Evolutionary conservation across 176 grass and related monocot species (phyloP), one percentile per base, ranked within the genome.

Genomic region (Triticum timopheevii): DNA sequence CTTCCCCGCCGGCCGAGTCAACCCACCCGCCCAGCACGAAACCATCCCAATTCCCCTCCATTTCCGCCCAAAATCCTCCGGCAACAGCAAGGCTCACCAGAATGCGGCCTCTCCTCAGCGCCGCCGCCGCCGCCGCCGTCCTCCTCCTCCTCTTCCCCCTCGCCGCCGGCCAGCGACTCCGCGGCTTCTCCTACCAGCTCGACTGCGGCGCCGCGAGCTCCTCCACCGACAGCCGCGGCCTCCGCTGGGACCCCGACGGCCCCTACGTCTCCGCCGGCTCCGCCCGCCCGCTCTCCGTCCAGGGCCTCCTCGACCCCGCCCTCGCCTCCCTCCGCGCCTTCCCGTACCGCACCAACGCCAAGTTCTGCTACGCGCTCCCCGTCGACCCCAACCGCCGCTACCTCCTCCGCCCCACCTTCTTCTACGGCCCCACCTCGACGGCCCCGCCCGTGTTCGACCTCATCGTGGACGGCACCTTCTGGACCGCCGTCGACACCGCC

Each of bases 351-450:
- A 40, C 54, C 20, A 58, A 52, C n/a, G 47, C 79, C 76, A 98
- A 94, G 70, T 98, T 85, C 92, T 98, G 94, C 88, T 96, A 98
- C 84, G 36, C 66, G 64, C 69, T 98, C 61, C 82, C 73, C 54
- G 86, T 88, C 39, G 89, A 83, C 80, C 87, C 42, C n/a, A 87
- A 69, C 15, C 80, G 84, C 69, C 86, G 89, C 65, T 98, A 98
- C 92, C 92, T 98, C 11, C n/a, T 98, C 33, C 94, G 97, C 58
- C 88, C 88, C 80, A 96, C 90, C 76, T 98, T 90, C 91, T 98
- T 94, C 85, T 90, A 92, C 66, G 97, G 83, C 78, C 19, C 36
- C 64, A 13, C 45, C 59, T 64, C 90, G 17, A 4, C 17, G 16
- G 71, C 69, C 59, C 90, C 93, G 19, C 91, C 90, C 11, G 90